Base-by-base conservation (phyloP, 805 yeast genomes). In the Wickerhamiella parazyma region DNA sequence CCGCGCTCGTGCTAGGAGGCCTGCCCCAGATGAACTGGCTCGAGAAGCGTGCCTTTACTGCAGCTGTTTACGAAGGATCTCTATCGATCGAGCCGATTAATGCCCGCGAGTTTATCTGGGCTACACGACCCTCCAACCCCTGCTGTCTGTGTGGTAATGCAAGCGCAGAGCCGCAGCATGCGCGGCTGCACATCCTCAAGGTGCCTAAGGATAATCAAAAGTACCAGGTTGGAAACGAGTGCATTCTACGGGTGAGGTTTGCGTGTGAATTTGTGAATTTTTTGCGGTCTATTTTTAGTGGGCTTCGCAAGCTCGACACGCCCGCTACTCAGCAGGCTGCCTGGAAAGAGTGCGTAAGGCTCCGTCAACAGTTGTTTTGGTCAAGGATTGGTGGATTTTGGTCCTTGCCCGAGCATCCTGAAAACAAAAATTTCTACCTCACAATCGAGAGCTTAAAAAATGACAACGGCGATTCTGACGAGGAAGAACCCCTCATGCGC, bases 91-190 rank as follows among this genome's bases (percentile, higher is more conserved):
- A 86, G 60, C 98, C 98, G 0, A 72, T 87, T 7, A 75, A 84
- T 41, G 87, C 89, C 0, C 70, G 80, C 33, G 86, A 87, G 54
- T 93, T 82, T 59, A 72, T 75, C 1, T 80, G 79, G 59, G 45
- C 55, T 25, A 41, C 40, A 10, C 48, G 57, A 20, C 72, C 81
- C 18, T 68, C 70, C 41, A 75, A 75, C 2, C 75, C 86, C 4
- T 89, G 97, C 62, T 69, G 86, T 4, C 66, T 89, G 35, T 89
- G 97, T 65, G 89, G 87, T 5, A 96, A 87, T 59, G 57, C 62
- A 10, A 70, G 94, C 48, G 70, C 72, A 55, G 84, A 77, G 53
- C 69, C 74, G 44, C 66, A 82, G 51, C 86, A 83, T 60, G 79
- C 89, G 2, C 72, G 97, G 49, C 62, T 84, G 49, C 82, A 86